phyloP scores from a whole-genome alignment of 140 eudicot species.

The Stevia rebaudiana region DNA sequence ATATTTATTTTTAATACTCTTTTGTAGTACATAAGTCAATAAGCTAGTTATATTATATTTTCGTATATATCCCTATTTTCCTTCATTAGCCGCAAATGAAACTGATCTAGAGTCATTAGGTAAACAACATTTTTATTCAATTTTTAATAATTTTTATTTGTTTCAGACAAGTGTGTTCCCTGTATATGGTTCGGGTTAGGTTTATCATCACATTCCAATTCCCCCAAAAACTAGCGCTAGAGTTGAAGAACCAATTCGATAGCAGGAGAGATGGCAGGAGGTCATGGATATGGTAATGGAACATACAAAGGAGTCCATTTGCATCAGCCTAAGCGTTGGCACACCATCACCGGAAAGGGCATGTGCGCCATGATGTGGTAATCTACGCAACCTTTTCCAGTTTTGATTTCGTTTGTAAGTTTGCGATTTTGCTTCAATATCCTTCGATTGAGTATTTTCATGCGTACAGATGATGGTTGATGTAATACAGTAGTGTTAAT shows the following conservation, averaged over 20 bases:
- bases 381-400: not conserved
- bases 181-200: slow-evolving; percentile 1
- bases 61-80: too few relatives aligned
- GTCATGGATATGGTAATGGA: slow-evolving; percentile 50
- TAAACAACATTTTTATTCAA: too few relatives aligned
- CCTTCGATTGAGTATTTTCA: not conserved
- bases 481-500: not conserved
- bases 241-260: not conserved
- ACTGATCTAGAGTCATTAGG: too few relatives aligned
- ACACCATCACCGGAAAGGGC: slow-evolving; percentile 87
- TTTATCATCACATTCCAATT: not conserved
- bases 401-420: not conserved
- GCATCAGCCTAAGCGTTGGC: slow-evolving; percentile 95
- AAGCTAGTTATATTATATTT: too few relatives aligned
- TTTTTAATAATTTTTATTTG: too few relatives aligned
- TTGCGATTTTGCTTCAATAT: not conserved
- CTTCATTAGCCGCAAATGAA: too few relatives aligned
- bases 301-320: slow-evolving; percentile 64
- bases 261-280: slow-evolving; percentile 47
- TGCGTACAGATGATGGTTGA: not conserved
- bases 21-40: too few relatives aligned
- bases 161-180: not conserved
- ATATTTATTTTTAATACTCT: too few relatives aligned
- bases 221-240: slow-evolving; percentile 20
- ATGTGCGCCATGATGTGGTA: slow-evolving; percentile 96